phyloP scores from a whole-genome alignment of 257 asterid genomes.

The Eustoma russellianum region DNA sequence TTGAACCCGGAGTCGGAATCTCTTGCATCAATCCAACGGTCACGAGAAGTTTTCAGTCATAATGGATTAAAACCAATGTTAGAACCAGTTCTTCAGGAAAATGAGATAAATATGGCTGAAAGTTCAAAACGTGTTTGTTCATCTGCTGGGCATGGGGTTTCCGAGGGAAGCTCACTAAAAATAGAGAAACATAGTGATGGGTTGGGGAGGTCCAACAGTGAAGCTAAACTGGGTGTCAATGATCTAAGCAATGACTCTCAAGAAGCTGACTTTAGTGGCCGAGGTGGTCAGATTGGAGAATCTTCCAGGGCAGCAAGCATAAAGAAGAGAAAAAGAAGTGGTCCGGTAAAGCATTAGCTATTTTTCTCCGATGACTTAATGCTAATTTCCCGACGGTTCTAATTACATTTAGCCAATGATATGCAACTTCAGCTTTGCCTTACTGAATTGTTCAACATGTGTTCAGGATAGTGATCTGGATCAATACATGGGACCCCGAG shows the following conservation, averaged over 20 bases:
- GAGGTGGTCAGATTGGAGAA: slow-evolving; percentile 44
- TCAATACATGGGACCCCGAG: slow-evolving; percentile 30
- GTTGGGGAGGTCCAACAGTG: slow-evolving; percentile 30
- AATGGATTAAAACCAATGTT: slow-evolving; percentile 19
- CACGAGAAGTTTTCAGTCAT: slow-evolving; percentile 29
- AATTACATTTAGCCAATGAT: not conserved
- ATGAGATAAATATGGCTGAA: slow-evolving; percentile 25
- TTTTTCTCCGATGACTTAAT: not conserved
- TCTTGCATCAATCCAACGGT: slow-evolving; percentile 33
- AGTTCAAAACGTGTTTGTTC: slow-evolving; percentile 27
- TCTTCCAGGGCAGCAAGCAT: slow-evolving; percentile 36
- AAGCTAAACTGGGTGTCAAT: slow-evolving; percentile 33
- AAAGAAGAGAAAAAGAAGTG: slow-evolving; percentile 71
- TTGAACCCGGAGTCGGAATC: slow-evolving; percentile 31
- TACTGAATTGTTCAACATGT: slow-evolving; percentile 6
- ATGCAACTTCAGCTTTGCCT: not conserved
- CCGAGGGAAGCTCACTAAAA: slow-evolving; percentile 37
- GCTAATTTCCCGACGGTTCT: slow-evolving; percentile 14
- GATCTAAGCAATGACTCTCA: slow-evolving; percentile 48
- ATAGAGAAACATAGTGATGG: slow-evolving; percentile 39
- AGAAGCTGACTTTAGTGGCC: slow-evolving; percentile 64
- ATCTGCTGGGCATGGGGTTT: slow-evolving; percentile 17
- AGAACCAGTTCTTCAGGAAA: slow-evolving; percentile 17
- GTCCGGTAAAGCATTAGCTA: slow-evolving; percentile 39
- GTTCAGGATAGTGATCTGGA: slow-evolving; percentile 40